Percentiles rank a stretch among this genome's conserved stretches.
phyloP scores from a whole-genome alignment of 2,329 filamentous ascomycete genomes.

The Acrocalymma vagum region DNA sequence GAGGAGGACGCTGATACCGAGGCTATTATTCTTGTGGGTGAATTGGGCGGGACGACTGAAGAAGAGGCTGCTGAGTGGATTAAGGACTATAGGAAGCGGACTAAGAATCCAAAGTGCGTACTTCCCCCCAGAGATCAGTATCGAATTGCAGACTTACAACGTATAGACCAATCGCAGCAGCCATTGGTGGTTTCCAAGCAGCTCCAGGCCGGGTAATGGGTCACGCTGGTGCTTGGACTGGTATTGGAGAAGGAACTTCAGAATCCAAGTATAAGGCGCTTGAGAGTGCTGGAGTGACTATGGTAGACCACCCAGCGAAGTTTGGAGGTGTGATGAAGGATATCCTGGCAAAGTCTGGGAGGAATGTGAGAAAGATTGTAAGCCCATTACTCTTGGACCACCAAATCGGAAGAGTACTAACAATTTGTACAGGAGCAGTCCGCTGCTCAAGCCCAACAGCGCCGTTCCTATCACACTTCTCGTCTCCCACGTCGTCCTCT shows the following conservation, averaged over 20 bases:
- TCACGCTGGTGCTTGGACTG: constrained; percentile 77
- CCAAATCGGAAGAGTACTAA: constrained; percentile 2
- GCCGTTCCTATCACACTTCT: constrained; percentile 57
- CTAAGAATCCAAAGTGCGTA: constrained; percentile 71
- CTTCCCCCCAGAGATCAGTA: no score
- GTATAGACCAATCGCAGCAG: constrained; percentile 73
- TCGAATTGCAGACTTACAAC: no score
- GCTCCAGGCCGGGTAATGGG: constrained; percentile 75
- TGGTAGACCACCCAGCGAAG: constrained; percentile 79
- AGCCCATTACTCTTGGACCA: constrained; percentile 9
- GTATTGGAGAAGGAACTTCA: constrained; percentile 71
- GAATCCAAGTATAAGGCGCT: constrained; percentile 73
- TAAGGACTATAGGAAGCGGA: constrained; percentile 67
- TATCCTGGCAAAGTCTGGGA: constrained; percentile 59
- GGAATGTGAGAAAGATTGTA: constrained; percentile 51
- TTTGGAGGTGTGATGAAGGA: constrained; percentile 74
- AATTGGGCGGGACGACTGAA: constrained; percentile 75
- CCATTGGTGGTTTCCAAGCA: constrained; percentile 74
- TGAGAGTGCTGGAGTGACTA: constrained; percentile 70
- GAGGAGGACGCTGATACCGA: constrained; percentile 73
- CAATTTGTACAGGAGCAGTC: constrained; percentile 37
- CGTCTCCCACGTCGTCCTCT: constrained; percentile 22
- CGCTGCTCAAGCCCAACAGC: constrained; percentile 53
- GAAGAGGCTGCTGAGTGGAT: constrained; percentile 79
- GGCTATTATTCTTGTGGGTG: constrained; percentile 76